Base-by-base conservation (phyloP, 805 yeast genomes). In the Candida pseudoglaebosa region DNA sequence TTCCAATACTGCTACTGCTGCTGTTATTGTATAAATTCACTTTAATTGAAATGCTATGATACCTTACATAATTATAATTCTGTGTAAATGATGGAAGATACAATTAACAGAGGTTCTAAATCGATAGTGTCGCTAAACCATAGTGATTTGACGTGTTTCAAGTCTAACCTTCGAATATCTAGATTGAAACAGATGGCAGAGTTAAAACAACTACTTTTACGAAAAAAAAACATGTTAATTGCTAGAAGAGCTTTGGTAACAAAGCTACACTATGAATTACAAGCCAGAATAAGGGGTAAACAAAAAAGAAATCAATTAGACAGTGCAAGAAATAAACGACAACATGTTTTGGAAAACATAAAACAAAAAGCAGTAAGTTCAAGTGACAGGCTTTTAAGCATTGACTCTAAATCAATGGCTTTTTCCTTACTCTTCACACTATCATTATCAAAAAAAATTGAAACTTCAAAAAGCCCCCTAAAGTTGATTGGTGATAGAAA, bases 391-490 rank as follows among this genome's bases (percentile, higher is more conserved):
- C 13, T 26, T 26, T 26, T 26, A 13, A 15, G 13, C 5, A n/a
- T n/a, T n/a, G n/a, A n/a, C n/a, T n/a, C n/a, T n/a, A n/a, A n/a
- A n/a, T n/a, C n/a, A n/a, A n/a, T n/a, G n/a, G n/a, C n/a, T n/a
- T n/a, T n/a, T n/a, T n/a, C n/a, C n/a, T n/a, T n/a, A n/a, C n/a
- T n/a, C n/a, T n/a, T n/a, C n/a, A n/a, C n/a, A n/a, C n/a, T n/a
- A n/a, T n/a, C n/a, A n/a, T n/a, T n/a, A n/a, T n/a, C n/a, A n/a
- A n/a, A n/a, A n/a, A n/a, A n/a, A n/a, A n/a, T n/a, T n/a, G n/a
- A n/a, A n/a, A n/a, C n/a, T n/a, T n/a, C n/a, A 13, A 26, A 26
- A 26, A 26, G 15, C 29, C 29, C 29, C 29, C 12, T 26, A 26
- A 26, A 26, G 12, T 26, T 10, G 9, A 10, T 26, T 26, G 13